A percentile compares a stretch with the other conserved stretches of the same genome.
Conservation (phyloP, 2,329 filamentous ascomycete genomes). For the Neoarthrinium moseri region DNA sequence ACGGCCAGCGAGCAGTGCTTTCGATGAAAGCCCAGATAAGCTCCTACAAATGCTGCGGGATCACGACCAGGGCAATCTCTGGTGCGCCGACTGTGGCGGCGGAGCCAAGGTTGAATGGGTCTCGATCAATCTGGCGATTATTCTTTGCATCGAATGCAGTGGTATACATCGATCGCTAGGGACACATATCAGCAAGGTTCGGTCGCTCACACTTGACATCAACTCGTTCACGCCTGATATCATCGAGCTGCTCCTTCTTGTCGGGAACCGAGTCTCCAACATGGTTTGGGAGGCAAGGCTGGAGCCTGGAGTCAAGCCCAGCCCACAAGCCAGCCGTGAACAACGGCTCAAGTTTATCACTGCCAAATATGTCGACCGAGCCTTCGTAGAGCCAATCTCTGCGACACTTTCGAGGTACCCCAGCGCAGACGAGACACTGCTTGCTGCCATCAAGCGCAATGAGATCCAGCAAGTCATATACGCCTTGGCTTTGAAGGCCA, state of each 20-base stretch:
- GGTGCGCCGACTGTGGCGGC: conserved; percentile 93
- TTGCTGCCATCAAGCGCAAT: conserved; percentile 94
- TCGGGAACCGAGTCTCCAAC: conserved; percentile 94
- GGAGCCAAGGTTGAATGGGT: conserved; percentile 97
- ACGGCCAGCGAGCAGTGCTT: conserved; percentile 67
- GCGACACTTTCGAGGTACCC: conserved; percentile 72
- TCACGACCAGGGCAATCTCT: conserved; percentile 86
- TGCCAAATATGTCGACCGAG: conserved; percentile 84
- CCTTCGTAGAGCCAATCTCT: conserved; percentile 77
- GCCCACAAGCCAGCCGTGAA: conserved; percentile 77
- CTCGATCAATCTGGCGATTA: conserved; percentile 94
- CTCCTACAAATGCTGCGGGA: conserved; percentile 85
- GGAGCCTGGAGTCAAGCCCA: conserved; percentile 71
- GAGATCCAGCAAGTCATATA: conserved; percentile 93
- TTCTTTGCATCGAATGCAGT: conserved; percentile 96
- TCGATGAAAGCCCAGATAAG: conserved; percentile 81
- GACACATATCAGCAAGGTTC: conserved; percentile 96
- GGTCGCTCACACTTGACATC: conserved; percentile 91
- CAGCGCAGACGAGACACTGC: conserved; percentile 80
- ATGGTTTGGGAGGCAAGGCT: conserved; percentile 93
- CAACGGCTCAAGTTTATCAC: conserved; percentile 95
- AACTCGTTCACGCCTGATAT: conserved; percentile 97
- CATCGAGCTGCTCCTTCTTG: conserved; percentile 84
- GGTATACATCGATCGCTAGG: conserved; percentile 95
- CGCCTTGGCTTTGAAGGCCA: conserved; percentile 80